These are phyloP conservation scores for Cystoderma amianthinum DNA, from an alignment of 768 basidiomycete species.

Conservation along the genomic window DNA sequence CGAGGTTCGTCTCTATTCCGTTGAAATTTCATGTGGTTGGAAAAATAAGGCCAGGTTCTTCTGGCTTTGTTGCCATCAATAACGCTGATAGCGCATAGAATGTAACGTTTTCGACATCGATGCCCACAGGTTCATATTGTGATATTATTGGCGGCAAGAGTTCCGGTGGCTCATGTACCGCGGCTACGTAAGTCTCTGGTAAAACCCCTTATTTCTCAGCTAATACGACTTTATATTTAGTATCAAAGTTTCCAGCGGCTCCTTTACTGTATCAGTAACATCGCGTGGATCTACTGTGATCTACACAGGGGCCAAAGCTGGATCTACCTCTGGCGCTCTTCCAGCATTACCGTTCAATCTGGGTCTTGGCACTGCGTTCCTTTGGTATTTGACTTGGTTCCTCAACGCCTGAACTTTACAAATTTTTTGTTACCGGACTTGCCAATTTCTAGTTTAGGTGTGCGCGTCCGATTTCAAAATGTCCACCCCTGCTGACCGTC, in stretches of 20 bases:
- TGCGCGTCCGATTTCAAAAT: too few relatives aligned
- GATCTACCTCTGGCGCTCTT: slow-evolving; percentile 10
- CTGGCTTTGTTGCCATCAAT: slow-evolving; percentile 63
- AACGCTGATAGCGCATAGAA: slow-evolving; percentile 53
- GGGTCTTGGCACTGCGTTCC: not conserved
- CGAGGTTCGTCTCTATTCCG: slow-evolving; percentile 31
- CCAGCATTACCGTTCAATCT: not conserved
- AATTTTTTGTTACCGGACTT: not conserved
- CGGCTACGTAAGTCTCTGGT: slow-evolving; percentile 31
- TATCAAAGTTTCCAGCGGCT: slow-evolving; percentile 41
- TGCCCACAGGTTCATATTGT: slow-evolving; percentile 56
- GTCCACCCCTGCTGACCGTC: too few relatives aligned
- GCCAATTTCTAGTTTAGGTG: too few relatives aligned
- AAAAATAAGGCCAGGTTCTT: slow-evolving; percentile 26
- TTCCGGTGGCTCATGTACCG: slow-evolving; percentile 37
- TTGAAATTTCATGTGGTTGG: not conserved
- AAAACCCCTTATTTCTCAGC: not conserved
- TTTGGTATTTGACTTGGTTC: not conserved
- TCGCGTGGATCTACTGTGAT: slow-evolving; percentile 50
- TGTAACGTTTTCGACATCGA: slow-evolving; percentile 47
- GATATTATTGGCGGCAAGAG: slow-evolving; percentile 52
- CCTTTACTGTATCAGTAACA: slow-evolving; percentile 41
- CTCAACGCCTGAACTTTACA: not conserved
- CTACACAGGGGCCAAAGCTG: slow-evolving; percentile 36
- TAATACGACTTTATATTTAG: slow-evolving; percentile 18